phyloP scores from a whole-genome alignment of 805 yeast species.

The Hanseniaspora taiwanica region DNA sequence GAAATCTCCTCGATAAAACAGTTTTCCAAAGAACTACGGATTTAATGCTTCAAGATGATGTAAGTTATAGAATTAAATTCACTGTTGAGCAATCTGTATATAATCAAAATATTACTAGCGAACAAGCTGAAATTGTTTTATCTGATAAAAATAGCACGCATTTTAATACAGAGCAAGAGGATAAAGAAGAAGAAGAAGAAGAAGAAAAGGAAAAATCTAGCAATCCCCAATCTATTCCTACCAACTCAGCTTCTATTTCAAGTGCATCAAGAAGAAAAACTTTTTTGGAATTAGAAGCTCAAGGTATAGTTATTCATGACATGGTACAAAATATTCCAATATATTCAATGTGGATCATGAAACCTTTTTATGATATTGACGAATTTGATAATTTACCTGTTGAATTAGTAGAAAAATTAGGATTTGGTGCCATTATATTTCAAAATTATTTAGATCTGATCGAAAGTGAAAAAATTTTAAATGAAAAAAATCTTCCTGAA shows the following conservation, averaged over 20 bases:
- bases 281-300: slow-evolving; percentile 62
- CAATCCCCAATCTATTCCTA: no score
- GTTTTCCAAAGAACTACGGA: slow-evolving; percentile 61
- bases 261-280: not conserved
- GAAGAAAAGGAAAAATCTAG: not conserved
- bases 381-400: slow-evolving; percentile 55
- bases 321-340: slow-evolving; percentile 42
- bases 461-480: slow-evolving; percentile 49
- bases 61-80: slow-evolving; percentile 66
- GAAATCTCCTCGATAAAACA: slow-evolving; percentile 45
- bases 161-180: no score
- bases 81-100: slow-evolving; percentile 28
- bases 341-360: slow-evolving; percentile 88
- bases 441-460: slow-evolving; percentile 57
- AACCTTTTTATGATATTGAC: slow-evolving; percentile 56
- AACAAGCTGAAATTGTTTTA: slow-evolving; percentile 14
- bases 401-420: slow-evolving; percentile 58
- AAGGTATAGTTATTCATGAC: slow-evolving; percentile 75
- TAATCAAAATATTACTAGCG: slow-evolving; percentile 15
- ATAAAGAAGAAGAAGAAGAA: not conserved
- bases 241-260: not conserved
- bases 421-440: slow-evolving; percentile 80
- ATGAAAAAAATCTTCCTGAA: slow-evolving; percentile 55
- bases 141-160: not conserved
- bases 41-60: slow-evolving; percentile 60